phyloP scores from a whole-genome alignment of 106 monocot species.

The Amphibolis antarctica region DNA sequence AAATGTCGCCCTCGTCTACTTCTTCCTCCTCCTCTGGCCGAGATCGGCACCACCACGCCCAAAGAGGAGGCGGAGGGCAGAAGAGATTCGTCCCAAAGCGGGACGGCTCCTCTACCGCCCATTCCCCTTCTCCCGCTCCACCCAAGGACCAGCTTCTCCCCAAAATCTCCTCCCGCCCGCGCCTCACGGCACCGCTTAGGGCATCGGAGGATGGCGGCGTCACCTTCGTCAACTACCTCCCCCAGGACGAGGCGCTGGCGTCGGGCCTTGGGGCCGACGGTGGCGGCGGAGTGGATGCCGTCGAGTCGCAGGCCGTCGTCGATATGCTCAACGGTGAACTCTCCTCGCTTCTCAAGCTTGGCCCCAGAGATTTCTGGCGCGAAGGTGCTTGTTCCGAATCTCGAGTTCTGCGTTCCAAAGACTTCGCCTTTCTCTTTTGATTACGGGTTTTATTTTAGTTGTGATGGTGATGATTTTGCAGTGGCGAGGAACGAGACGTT shows the following conservation, averaged over 20 bases:
- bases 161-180: not conserved
- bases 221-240: constrained; percentile 62
- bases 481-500: constrained; percentile 61
- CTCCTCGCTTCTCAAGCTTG: constrained; percentile 42
- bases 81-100: not conserved
- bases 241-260: constrained; percentile 92
- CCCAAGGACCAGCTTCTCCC: not conserved
- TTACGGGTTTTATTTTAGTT: not conserved
- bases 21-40: not conserved
- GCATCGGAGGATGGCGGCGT: not conserved
- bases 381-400: constrained; percentile 35
- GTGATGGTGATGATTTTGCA: constrained; percentile 12
- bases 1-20: not conserved
- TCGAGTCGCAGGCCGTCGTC: constrained; percentile 75
- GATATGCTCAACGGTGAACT: constrained; percentile 71
- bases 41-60: not conserved
- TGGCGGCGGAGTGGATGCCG: constrained; percentile 57
- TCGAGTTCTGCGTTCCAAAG: not conserved
- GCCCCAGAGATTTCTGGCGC: constrained; percentile 68
- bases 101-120: not conserved
- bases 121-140: not conserved
- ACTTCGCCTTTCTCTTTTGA: not conserved
- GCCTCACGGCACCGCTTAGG: not conserved
- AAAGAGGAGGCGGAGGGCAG: not conserved
- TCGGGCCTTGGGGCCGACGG: constrained; percentile 60